Evolutionary conservation across 2,329 filamentous ascomycete genomes (phyloP), one percentile per base, ranked within the genome.

Genomic region (Gaeumannomyces tritici): DNA sequence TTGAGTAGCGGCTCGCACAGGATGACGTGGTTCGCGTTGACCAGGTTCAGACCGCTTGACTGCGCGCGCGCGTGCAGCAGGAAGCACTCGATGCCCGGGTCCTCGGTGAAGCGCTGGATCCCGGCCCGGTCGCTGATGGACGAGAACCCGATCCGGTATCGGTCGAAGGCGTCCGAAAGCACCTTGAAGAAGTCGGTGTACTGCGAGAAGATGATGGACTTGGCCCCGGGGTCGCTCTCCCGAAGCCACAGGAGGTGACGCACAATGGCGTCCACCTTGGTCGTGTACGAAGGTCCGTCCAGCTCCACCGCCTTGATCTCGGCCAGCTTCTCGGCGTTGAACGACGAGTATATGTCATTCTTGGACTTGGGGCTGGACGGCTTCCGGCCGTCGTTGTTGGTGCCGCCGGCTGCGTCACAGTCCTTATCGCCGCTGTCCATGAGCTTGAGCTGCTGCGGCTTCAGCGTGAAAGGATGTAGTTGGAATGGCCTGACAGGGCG

Each of bases 131-230:
- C 83, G 63, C 89, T 85, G 62, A 97, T 89, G 4, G 85, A 86
- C 11, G 86, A 84, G 68, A 82, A 88, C 0, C 88, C 87, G 65
- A 99, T 93, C 59, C 85, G 83, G 73, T 91, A 90, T 4, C 82
- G 80, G 2, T 73, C 70, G 60, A 98, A 88, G 0, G 92, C 93
- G 12, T 79, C 80, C 11, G 80, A 81, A 0, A 98, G 79, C 8
- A 96, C 86, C 0, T 82, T 77, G 1, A 98, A 79, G 68, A 97
- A 98, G 62, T 90, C 88, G 62, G 84, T 84, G 73, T 91, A 83
- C 75, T 98, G 93, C 1, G 91, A 96, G 73, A 96, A 99, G n/a
- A 98, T 83, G 71, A 99, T 89, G 0, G 90, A 90, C 72, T 98
- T 98, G 12, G 91, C 86, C 0, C 91, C 91, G 0, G 91, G 90